These are phyloP conservation scores for Cryomyces minteri DNA, from an alignment of 495 filamentous ascomycete genomes.

Conservation along the genomic window DNA sequence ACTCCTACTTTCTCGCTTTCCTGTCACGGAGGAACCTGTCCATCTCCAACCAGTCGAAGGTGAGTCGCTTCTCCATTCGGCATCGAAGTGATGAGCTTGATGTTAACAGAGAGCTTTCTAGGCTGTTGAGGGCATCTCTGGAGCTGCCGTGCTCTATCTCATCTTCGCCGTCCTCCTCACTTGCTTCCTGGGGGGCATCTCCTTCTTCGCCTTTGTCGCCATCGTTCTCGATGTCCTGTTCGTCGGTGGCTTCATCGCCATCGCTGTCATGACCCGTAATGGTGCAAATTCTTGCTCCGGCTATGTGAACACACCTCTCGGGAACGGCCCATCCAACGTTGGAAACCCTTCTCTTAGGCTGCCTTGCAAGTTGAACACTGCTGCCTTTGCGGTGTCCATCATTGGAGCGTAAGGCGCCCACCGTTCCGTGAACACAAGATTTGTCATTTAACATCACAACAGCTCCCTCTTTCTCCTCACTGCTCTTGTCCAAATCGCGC, in stretches of 20 bases:
- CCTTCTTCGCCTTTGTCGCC: conserved; percentile 45
- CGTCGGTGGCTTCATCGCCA: conserved; percentile 37
- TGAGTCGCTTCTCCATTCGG: neutral
- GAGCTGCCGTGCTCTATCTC: conserved; percentile 52
- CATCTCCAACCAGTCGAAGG: conserved; percentile 21
- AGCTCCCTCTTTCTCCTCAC: conserved; percentile 23
- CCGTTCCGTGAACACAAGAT: neutral
- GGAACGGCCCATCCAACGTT: conserved; percentile 33
- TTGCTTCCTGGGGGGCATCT: conserved; percentile 58
- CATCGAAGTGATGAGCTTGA: neutral
- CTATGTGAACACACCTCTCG: conserved; percentile 45
- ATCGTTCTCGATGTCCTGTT: conserved; percentile 46
- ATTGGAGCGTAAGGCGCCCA: conserved; percentile 46
- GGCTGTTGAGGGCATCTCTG: conserved; percentile 70
- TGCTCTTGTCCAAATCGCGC: conserved; percentile 32
- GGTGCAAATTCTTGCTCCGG: conserved; percentile 46
- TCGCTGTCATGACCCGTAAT: conserved; percentile 38
- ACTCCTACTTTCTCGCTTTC: conserved; percentile 52
- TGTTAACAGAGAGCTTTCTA: conserved; percentile 19
- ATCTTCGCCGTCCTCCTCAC: conserved; percentile 51
- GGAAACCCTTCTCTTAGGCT: conserved; percentile 28
- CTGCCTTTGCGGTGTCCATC: conserved; percentile 57
- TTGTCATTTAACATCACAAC: neutral
- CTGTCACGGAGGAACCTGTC: conserved; percentile 36
- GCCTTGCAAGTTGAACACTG: conserved; percentile 54